Evolutionary conservation across 495 filamentous ascomycete species (phyloP).

Genomic region (Xylaria cubensis): DNA sequence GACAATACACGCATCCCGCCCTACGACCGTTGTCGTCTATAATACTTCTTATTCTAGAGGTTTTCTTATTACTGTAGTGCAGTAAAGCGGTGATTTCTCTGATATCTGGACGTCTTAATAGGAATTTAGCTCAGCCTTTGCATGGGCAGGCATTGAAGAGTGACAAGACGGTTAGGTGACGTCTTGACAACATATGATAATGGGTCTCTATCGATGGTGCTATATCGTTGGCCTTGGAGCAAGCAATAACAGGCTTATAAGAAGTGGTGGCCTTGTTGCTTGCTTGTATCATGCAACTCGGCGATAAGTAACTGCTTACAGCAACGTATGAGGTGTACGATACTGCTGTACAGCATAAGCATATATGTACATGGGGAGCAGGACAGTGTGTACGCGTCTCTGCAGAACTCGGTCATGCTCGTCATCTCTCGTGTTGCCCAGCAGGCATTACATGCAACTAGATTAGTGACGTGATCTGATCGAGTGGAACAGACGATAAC

Average conservation of each 20-base stretch:
- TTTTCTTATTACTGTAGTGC: background rate
- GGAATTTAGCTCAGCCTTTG: background rate
- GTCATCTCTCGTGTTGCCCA: slow-evolving; percentile 28
- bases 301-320: background rate
- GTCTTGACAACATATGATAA: no score
- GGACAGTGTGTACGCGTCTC: slow-evolving; percentile 12
- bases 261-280: background rate
- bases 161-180: background rate
- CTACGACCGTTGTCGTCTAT: background rate
- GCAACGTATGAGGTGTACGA: background rate
- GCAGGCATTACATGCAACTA: slow-evolving; percentile 28
- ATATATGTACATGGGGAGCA: background rate
- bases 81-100: background rate
- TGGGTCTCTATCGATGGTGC: background rate
- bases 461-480: slow-evolving; percentile 37
- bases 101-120: background rate
- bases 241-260: background rate
- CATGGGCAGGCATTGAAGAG: background rate
- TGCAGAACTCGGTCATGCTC: slow-evolving; percentile 20
- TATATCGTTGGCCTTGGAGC: background rate
- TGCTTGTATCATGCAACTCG: slow-evolving; percentile 7
- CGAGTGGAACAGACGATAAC: slow-evolving; percentile 19
- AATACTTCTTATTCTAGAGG: background rate
- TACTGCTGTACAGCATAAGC: background rate
- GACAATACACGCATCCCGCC: slow-evolving; percentile 12